A percentile compares a stretch with the other conserved stretches of the same genome.
Conservation (phyloP, 2,329 filamentous ascomycete genomes). For the Pseudonectria foliicola region DNA sequence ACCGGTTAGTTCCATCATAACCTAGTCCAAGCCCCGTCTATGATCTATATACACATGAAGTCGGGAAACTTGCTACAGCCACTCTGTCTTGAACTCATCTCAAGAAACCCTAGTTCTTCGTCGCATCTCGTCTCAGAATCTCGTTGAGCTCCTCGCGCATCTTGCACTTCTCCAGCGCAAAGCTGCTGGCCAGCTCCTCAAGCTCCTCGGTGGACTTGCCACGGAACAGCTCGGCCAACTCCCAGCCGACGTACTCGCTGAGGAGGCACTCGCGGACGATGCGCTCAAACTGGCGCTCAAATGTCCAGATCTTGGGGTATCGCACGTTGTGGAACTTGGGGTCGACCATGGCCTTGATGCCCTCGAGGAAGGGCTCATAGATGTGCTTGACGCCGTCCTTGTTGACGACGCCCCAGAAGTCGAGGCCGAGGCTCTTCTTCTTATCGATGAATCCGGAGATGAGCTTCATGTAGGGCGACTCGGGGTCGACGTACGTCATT, state of each 20-base stretch:
- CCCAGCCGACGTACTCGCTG: constrained; percentile 43
- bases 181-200: constrained; percentile 44
- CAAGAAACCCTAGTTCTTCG: neutral
- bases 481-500: constrained; percentile 42
- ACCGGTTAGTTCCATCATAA: too few relatives aligned
- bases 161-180: constrained; percentile 47
- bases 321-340: constrained; percentile 34
- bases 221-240: constrained; percentile 48
- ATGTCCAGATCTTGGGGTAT: constrained; percentile 43
- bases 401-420: constrained; percentile 43
- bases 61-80: too few relatives aligned
- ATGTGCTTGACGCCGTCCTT: constrained; percentile 27
- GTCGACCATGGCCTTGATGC: constrained; percentile 36
- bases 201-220: constrained; percentile 43
- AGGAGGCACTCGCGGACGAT: constrained; percentile 34
- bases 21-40: too few relatives aligned
- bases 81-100: too few relatives aligned
- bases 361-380: constrained; percentile 31
- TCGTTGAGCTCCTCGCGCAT: constrained; percentile 44
- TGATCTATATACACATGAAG: too few relatives aligned
- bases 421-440: constrained; percentile 45
- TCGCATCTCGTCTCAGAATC: constrained; percentile 30
- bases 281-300: constrained; percentile 43
- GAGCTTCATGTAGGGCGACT: constrained; percentile 42
- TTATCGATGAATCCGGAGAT: constrained; percentile 47